Evolutionary conservation across 2,329 filamentous ascomycete species (phyloP), one percentile per base, ranked within the genome.

Genomic region (Nothophaeocryptopus gaeumannii): DNA sequence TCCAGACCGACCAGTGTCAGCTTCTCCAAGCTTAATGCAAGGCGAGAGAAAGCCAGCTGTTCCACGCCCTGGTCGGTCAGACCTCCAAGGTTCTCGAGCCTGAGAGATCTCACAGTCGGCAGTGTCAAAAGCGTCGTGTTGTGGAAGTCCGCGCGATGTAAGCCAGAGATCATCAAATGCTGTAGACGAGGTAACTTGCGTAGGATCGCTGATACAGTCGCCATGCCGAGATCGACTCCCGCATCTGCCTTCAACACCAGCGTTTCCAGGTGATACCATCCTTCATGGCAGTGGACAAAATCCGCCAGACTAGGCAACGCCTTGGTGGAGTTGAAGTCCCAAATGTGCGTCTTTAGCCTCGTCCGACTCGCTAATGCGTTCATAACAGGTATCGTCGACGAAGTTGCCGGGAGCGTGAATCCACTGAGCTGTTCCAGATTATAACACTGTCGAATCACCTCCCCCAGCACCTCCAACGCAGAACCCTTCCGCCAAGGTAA

Each of bases 391-490:
- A 16, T 40, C 32, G 51, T 61, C 31, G 39, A 45, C 12, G 39
- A 48, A 13, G 49, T 54, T 8, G 53, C 54, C 5, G 76, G 71
- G n/a, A 77, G 67, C 41, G 74, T 72, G 48, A 81, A 75, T 5
- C 80, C 80, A 30, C 74, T 62, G 7, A 83, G 64, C 20, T 73
- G 72, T 63, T 83, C 78, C 15, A 83, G 64, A 51, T 78, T 79
- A 7, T 80, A 78, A 58, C 79, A 83, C 2, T 75, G 74, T 74
- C 81, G 80, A 30, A 83, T 76, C 33, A 83, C 68, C 1, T 79
- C 80, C 5, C 78, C 77, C 13, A 82, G 64, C 13, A 77, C 51
- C 50, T 80, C 75, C 37, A 76, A 67, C 45, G 79, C 76, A 41
- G 77, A 74, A 58, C 77, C 70, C 60, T 63, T 51, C 32, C 63